Conservation (phyloP, 495 filamentous ascomycete genomes). For the Podospora sp. region DNA sequence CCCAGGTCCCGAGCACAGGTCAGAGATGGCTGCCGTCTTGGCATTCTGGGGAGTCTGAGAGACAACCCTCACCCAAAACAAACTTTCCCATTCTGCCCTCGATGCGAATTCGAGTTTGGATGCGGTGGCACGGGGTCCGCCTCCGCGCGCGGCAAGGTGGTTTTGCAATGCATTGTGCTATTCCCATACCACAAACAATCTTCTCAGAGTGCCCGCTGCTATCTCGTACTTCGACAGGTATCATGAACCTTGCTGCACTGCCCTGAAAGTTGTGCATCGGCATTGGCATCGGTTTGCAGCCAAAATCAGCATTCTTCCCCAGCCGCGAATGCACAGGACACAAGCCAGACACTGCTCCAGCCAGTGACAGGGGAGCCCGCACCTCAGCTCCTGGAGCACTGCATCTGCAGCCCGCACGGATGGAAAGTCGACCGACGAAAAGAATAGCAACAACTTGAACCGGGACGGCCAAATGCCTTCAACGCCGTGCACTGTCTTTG, state of each 20-base stretch:
- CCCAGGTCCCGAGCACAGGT: neutral
- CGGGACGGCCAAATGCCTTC: neutral
- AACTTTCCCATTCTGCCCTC: neutral
- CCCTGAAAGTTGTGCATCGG: neutral
- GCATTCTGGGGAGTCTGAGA: neutral
- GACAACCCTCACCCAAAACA: neutral
- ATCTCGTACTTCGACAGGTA: too few species aligned
- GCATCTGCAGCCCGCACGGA: constrained; percentile 12
- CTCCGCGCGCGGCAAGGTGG: neutral
- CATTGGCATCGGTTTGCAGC: neutral
- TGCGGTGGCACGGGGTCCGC: neutral
- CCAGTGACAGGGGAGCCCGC: constrained; percentile 6
- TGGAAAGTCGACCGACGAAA: neutral
- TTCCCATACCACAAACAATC: too few species aligned
- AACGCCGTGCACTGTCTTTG: neutral
- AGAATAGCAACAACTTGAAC: constrained; percentile 17
- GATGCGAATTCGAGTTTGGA: neutral
- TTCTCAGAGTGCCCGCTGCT: too few species aligned
- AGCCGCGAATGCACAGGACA: neutral
- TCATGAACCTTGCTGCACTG: neutral
- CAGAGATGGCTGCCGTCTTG: constrained; percentile 8
- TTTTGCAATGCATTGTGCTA: too few species aligned
- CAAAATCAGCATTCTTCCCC: neutral
- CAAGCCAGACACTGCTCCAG: neutral
- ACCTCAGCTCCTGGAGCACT: constrained; percentile 9